Evolutionary conservation across 1,284 basidiomycete genomes (phyloP), one percentile per base, ranked within the genome.

Genomic region (Ganoderma sp.): DNA sequence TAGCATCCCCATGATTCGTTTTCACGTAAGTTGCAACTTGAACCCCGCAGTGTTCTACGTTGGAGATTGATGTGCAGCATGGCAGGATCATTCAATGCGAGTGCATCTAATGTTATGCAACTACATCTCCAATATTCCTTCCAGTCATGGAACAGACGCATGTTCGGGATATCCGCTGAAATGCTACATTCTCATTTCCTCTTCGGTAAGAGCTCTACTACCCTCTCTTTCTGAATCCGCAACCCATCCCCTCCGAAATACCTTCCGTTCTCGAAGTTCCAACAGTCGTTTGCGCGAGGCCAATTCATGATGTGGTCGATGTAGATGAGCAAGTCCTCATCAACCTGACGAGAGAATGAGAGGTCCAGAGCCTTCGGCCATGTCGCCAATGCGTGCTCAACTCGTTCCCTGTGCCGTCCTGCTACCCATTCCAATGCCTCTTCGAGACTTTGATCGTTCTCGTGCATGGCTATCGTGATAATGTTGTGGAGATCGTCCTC

Each of bases 231-330:
- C 66, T 75, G 69, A 10, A 77, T 67, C 32, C 73, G 71, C 37
- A 39, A 65, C 10, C 77, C 76, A 34, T 72, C 67, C 1, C 42
- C 67, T 0, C 76, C 77, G 42, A 79, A 79, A 57, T 79, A 79
- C 25, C 77, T 52, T 43, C 73, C 67, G 32, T 67, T 70, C 69
- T 77, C 75, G 64, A 78, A 78, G 7, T 65, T 72, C 78, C 78
- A 79, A 39, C 42, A 41, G 48, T 69, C 67, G 64, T 66, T 66
- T 39, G 57, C 67, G 42, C 67, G 67, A 15, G 59, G 57, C 67
- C 67, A 68, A 39, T 68, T 64, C 41, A 59, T 50, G 17, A 68
- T 12, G 17, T 62, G 62, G 22, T 64, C 58, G 42, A 64, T 37
- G 52, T 68, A 68, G 50, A 59, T 42, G 14, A 64, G 19, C 41